Evolutionary conservation across 768 basidiomycete species (phyloP).

Genomic region (Xanthoconium purpureum): DNA sequence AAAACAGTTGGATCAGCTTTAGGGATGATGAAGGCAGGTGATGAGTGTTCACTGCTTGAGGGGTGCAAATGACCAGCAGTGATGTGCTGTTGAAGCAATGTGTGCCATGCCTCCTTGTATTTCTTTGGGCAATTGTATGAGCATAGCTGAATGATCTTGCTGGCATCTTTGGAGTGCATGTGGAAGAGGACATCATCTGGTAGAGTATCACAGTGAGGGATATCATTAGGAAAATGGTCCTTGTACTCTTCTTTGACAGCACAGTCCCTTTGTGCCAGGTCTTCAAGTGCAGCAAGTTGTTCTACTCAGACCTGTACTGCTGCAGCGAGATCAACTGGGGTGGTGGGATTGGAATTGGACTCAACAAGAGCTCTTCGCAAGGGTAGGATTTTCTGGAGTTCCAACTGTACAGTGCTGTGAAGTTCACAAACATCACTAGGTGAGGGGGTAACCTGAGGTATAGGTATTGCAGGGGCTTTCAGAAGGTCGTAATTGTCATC

Average conservation of each 20-base stretch:
- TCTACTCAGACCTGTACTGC: background rate
- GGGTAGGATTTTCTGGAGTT: too few species aligned
- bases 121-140: conserved; percentile 35
- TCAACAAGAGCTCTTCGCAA: background rate
- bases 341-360: background rate
- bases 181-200: conserved; percentile 22
- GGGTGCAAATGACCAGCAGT: background rate
- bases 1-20: background rate
- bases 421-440: too few species aligned
- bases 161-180: conserved; percentile 29
- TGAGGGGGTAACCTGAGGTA: too few species aligned
- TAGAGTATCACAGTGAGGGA: conserved; percentile 22
- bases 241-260: conserved; percentile 1
- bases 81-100: conserved; percentile 31
- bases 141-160: background rate
- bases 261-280: background rate
- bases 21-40: background rate
- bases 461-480: too few species aligned
- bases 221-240: conserved; percentile 26
- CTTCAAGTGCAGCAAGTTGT: background rate
- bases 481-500: conserved; percentile 8
- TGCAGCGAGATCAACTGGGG: background rate
- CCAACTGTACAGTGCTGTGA: too few species aligned
- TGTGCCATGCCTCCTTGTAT: conserved; percentile 34
- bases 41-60: background rate